Conservation (phyloP, 129 eudicot species). For the Cynara cardunculus region DNA sequence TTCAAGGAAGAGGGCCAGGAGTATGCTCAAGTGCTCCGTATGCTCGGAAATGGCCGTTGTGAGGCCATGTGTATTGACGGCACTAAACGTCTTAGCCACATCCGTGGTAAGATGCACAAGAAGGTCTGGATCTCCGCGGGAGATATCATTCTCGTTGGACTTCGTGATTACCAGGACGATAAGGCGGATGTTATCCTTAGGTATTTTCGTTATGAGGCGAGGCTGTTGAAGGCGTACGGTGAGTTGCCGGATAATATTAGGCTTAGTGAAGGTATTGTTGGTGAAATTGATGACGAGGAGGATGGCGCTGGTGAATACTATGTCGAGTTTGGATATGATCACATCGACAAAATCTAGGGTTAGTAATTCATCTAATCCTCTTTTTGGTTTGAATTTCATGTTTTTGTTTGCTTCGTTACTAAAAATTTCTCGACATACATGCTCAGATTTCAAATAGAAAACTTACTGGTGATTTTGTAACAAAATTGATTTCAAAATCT, state of each 20-base stretch:
- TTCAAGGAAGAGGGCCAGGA: slow-evolving; percentile 98
- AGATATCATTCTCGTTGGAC: slow-evolving; percentile 79
- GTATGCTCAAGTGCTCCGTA: slow-evolving; percentile 85
- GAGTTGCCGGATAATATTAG: slow-evolving; percentile 82
- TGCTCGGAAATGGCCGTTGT: slow-evolving; percentile 93
- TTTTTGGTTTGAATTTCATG: neutral
- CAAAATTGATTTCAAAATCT: neutral
- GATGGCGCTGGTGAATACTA: slow-evolving; percentile 70
- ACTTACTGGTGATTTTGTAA: too few relatives aligned
- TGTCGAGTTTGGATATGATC: slow-evolving; percentile 90
- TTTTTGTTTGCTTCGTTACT: too few relatives aligned
- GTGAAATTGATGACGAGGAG: slow-evolving; percentile 76
- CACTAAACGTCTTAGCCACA: slow-evolving; percentile 81
- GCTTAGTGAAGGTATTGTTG: slow-evolving; percentile 72
- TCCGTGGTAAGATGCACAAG: slow-evolving; percentile 97
- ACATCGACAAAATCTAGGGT: slow-evolving; percentile 74
- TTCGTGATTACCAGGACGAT: slow-evolving; percentile 93
- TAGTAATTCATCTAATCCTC: neutral
- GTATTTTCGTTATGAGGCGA: slow-evolving; percentile 89
- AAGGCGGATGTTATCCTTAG: slow-evolving; percentile 89
- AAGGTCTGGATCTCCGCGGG: slow-evolving; percentile 99
- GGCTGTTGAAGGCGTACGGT: slow-evolving; percentile 83
- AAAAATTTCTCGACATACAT: neutral
- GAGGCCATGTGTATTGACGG: slow-evolving; percentile 88
- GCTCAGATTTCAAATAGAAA: neutral